Base-by-base conservation (phyloP, 768 basidiomycete species). In the Lentinula detonsa region DNA sequence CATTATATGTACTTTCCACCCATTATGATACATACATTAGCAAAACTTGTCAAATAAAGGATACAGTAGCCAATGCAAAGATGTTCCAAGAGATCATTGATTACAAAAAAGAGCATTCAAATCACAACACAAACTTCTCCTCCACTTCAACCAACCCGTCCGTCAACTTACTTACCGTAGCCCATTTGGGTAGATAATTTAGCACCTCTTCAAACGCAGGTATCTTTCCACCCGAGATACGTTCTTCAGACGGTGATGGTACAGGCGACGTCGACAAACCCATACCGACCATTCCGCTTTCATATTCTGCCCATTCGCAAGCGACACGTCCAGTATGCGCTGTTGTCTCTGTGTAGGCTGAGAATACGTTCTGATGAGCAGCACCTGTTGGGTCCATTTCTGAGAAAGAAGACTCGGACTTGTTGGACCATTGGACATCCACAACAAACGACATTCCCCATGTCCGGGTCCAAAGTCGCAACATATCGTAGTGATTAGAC, bases 171-270 rank as follows among this genome's bases (percentile, higher is more conserved):
- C 81, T 81, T 50, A 81, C 81, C n/a, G 77, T 76, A 9, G 80
- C 85, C 89, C 90, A 91, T 50, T 78, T 73, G 18, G 90, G 90
- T 61, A 90, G 69, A 69, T 86, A 88, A 6, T 70, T 67, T 6
- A 89, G 67, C 31, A 82, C 79, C 67, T 91, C 89, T 68, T 90
- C 87, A 50, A 83, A 75, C 2, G 88, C 88, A 4, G 89, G 88
- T 18, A 91, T 88, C 72, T 75, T 80, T 34, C 71, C 78, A 28
- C 66, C 62, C 5, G 64, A 40, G n/a, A 45, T 5, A 68, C 68
- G 48, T 65, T 16, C 76, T n/a, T 31, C 31, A 42, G 40, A 60
- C 21, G 50, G 21, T 10, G 48, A 39, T 52, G 57, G 39, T 58
- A 43, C 28, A 48, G 40, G 54, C 5, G 23, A 42, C 31, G 21